Base-by-base conservation (phyloP, 225 moss, liverwort and hornwort species). In the Asterella californica region DNA sequence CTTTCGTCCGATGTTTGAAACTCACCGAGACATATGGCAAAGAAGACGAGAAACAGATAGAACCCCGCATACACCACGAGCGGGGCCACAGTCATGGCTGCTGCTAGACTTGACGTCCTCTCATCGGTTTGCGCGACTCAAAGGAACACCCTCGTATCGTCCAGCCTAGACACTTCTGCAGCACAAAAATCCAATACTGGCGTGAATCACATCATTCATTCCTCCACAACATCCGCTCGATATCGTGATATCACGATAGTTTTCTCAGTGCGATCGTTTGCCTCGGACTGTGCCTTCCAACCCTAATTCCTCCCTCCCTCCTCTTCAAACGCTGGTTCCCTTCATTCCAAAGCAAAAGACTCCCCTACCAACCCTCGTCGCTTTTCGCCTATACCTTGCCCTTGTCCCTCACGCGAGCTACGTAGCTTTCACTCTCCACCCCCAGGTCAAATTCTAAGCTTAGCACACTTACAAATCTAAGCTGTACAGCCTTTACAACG, bases 21-120 rank as follows among this genome's bases (percentile, higher is more conserved):
- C 85, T 83, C 76, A 89, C 88, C 88, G 0, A 95, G 82, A 82
- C 93, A 99, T 48, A 99, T 91, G 5, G 95, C 94, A 70, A 93
- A 95, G 83, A 99, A 95, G 69, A 94, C 88, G 47, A 95, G 91
- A 78, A 99, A 95, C 47, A 99, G 78, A 83, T 99, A 99, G 53
- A 92, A 94, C 30, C 95, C 97, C 70, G 88, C 79, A 65, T 95
- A 95, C 76, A 95, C 95, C 83, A 95, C 93, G 38, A 99, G 78
- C 89, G 94, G 91, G 85, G 92, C 92, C 83, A 84, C 88, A 75
- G 88, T 87, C 94, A 99, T 91, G 86, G 79, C 82, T 87, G 79
- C 83, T 45, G n/a, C 64, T 78, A 66, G 66, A 78, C 30, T 78
- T 30, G 46, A 45, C 64, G 48, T 27, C 48, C 66, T 30, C 63